A percentile compares a stretch with the other conserved stretches of the same genome.
These are phyloP conservation scores for Gaertneriomyces semiglobifer DNA, from an alignment of 192 early-diverging fungal genomes.

Conservation along the genomic window DNA sequence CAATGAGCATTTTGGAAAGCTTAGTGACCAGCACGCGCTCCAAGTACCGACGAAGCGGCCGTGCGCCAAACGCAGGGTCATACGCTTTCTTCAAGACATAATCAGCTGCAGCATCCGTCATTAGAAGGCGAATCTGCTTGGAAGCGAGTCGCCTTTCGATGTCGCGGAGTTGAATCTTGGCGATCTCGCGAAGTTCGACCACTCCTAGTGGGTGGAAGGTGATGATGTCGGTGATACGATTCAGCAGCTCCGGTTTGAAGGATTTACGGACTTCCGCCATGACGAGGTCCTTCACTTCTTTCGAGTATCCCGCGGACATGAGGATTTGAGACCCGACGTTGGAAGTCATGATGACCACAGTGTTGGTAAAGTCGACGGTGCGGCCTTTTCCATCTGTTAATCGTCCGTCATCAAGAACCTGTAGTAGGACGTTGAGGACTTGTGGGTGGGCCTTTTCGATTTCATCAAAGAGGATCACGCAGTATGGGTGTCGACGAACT, in stretches of 20 bases:
- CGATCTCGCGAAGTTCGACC: conserved; percentile 63
- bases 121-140: conserved; percentile 66
- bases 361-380: conserved; percentile 91
- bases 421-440: conserved; percentile 89
- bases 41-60: conserved; percentile 86
- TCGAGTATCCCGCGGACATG: conserved; percentile 23
- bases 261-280: conserved; percentile 75
- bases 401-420: conserved; percentile 94
- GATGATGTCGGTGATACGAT: conserved; percentile 93
- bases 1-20: conserved; percentile 67
- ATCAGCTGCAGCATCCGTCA: conserved; percentile 69
- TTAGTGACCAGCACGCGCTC: conserved; percentile 83
- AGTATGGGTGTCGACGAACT: conserved; percentile 86
- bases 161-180: conserved; percentile 63
- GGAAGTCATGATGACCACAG: conserved; percentile 92
- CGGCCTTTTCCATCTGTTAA: conserved; percentile 94
- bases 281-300: conserved; percentile 48
- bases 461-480: conserved; percentile 95
- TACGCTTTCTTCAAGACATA: conserved; percentile 77
- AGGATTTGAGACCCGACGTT: conserved; percentile 76
- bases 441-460: conserved; percentile 95
- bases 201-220: conserved; percentile 71
- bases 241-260: conserved; percentile 93
- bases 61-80: conserved; percentile 91
- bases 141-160: conserved; percentile 69